Conservation (phyloP, 2,329 filamentous ascomycete species). For the Alternaria sp. region DNA sequence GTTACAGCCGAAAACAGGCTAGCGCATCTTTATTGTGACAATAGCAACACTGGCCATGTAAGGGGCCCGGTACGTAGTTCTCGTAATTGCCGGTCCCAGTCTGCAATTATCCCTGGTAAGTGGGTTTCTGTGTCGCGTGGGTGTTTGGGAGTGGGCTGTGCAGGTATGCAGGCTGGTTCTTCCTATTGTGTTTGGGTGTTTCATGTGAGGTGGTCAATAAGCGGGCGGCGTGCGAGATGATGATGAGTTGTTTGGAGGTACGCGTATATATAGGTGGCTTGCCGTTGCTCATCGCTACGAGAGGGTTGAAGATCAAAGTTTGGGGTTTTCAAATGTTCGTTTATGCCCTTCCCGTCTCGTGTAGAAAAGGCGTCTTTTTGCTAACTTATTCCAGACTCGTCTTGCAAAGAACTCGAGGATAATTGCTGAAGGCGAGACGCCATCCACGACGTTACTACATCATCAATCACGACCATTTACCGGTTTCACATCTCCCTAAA, state of each 20-base stretch:
- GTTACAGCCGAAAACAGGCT: neutral
- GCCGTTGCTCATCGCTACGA: neutral
- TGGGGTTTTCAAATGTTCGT: neutral
- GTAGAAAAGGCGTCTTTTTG: neutral
- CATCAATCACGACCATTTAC: slow-evolving; percentile 5
- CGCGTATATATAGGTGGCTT: slow-evolving; percentile 14
- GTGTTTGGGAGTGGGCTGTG: slow-evolving; percentile 2
- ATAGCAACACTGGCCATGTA: neutral
- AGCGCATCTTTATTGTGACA: neutral
- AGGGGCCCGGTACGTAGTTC: neutral
- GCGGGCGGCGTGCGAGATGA: slow-evolving; percentile 6
- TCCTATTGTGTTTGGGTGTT: slow-evolving; percentile 25
- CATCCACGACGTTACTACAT: neutral
- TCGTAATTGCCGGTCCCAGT: neutral
- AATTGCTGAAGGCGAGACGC: neutral
- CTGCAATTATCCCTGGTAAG: neutral
- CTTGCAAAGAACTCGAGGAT: neutral
- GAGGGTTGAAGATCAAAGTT: neutral
- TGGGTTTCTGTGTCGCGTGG: neutral
- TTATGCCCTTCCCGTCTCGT: too few species aligned
- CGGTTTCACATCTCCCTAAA: slow-evolving; percentile 3
- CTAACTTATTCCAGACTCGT: neutral
- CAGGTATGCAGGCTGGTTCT: slow-evolving; percentile 1
- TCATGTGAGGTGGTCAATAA: slow-evolving; percentile 32
- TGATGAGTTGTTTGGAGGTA: neutral